Percentiles rank a stretch among this genome's conserved stretches.
phyloP scores from a whole-genome alignment of 257 asterid genomes.

The Henckelia pumila region DNA sequence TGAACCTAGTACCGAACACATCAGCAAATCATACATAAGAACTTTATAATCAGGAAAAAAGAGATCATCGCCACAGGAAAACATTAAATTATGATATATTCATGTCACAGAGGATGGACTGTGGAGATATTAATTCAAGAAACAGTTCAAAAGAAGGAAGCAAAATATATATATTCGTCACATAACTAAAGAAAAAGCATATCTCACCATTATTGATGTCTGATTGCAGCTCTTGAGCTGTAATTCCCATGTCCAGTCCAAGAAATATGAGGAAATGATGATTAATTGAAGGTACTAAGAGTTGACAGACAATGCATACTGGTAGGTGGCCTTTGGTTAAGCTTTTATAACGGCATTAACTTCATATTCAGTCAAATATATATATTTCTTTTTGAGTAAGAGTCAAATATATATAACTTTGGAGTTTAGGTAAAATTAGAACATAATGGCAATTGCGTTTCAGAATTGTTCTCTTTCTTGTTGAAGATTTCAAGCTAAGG shows the following conservation, averaged over 20 bases:
- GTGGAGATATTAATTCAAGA: not conserved
- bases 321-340: not conserved
- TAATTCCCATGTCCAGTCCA: not conserved
- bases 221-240: not conserved
- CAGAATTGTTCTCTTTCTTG: not conserved
- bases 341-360: not conserved
- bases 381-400: too few species aligned
- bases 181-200: not conserved
- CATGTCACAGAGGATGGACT: not conserved
- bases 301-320: too few species aligned
- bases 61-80: not conserved
- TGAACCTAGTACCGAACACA: conserved; percentile 7
- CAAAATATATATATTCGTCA: too few species aligned
- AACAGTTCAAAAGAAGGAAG: not conserved
- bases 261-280: not conserved
- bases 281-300: too few species aligned
- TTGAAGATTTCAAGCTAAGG: too few species aligned
- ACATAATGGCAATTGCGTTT: not conserved
- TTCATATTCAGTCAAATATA: not conserved
- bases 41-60: not conserved
- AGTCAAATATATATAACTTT: too few species aligned
- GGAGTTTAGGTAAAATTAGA: too few species aligned
- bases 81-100: too few species aligned
- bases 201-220: not conserved
- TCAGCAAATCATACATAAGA: not conserved